phyloP scores from a whole-genome alignment of 2,329 filamentous ascomycete species.

The Ophiostoma fasciatum region DNA sequence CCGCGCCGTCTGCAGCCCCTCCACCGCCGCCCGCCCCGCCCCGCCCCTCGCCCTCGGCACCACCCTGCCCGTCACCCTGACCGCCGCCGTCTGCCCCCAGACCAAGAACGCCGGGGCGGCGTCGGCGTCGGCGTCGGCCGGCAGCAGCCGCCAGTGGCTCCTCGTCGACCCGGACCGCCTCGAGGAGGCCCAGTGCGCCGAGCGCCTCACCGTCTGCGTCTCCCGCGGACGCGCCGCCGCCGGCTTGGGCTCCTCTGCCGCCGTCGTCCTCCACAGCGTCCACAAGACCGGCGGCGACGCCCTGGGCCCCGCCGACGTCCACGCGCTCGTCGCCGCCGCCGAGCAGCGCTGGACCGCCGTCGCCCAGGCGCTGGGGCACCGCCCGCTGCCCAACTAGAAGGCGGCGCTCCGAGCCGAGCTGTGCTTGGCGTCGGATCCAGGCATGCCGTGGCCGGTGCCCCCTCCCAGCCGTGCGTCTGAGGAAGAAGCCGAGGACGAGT shows the following conservation, averaged over 20 bases:
- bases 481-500: too few species aligned
- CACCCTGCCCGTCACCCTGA: slow-evolving; percentile 64
- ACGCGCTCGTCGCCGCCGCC: slow-evolving; percentile 42
- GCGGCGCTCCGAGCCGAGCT: too few species aligned
- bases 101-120: slow-evolving; percentile 39
- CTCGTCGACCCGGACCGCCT: slow-evolving; percentile 79
- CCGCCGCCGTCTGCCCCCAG: slow-evolving; percentile 54
- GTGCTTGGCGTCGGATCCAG: too few species aligned
- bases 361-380: slow-evolving; percentile 22
- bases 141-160: slow-evolving; percentile 57
- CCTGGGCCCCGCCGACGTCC: slow-evolving; percentile 49
- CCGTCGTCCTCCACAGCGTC: slow-evolving; percentile 48
- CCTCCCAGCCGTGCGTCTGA: too few species aligned
- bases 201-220: slow-evolving; percentile 73
- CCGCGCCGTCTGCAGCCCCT: slow-evolving; percentile 54
- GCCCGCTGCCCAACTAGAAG: too few species aligned
- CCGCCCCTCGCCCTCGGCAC: slow-evolving; percentile 45
- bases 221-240: slow-evolving; percentile 23
- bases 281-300: slow-evolving; percentile 73
- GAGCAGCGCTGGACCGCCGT: slow-evolving; percentile 50
- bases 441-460: too few species aligned
- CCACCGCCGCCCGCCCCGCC: slow-evolving; percentile 16
- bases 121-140: slow-evolving; percentile 16
- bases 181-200: slow-evolving; percentile 73
- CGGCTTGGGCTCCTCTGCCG: slow-evolving; percentile 30